Evolutionary conservation across 1,284 basidiomycete species (phyloP), one percentile per base, ranked within the genome.

Genomic region (Coniferiporia sulphurascens): DNA sequence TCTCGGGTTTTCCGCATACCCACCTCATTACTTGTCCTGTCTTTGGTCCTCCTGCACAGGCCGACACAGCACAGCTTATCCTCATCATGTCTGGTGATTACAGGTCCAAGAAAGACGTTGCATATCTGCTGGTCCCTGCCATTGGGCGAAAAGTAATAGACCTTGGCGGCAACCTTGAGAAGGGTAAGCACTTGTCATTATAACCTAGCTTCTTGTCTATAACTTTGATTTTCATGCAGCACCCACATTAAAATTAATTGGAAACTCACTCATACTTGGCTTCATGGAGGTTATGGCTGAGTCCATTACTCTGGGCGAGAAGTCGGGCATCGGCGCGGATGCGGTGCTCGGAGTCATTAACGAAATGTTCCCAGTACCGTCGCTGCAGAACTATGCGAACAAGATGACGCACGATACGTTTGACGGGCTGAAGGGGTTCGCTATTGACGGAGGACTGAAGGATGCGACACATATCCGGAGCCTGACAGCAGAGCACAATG

Each of bases 401-500:
- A 86, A 85, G 68, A 89, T 93, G 76, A 70, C 83, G 1, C 72
- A 82, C 56, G 84, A 92, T 73, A 76, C 82, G 41, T 95, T 94
- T 69, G 86, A 93, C 62, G 89, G 86, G 17, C 77, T 80, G 8
- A 78, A 78, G 44, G 94, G 93, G n/a, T 95, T 96, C 71, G 78
- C 86, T n/a, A 83, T 95, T 56, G 86, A 88, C 43, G 91, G 91
- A 15, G 94, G 93, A n/a, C 84, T 95, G 67, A 93, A 93, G 67
- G 93, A 95, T 69, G 83, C 85, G 0, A 84, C 83, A 22, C 87
- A 89, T 67, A 82, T 89, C 59, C 84, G 84, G 60, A 76, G 75
- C 44, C 74, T 89, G 12, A 78, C 82, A 1, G 73, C 79, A 8
- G 80, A 86, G 55, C 76, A 85, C 65, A 86, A 92, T 65, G 83